Conservation (phyloP, 495 filamentous ascomycete species). For the Aspergillus leporis region DNA sequence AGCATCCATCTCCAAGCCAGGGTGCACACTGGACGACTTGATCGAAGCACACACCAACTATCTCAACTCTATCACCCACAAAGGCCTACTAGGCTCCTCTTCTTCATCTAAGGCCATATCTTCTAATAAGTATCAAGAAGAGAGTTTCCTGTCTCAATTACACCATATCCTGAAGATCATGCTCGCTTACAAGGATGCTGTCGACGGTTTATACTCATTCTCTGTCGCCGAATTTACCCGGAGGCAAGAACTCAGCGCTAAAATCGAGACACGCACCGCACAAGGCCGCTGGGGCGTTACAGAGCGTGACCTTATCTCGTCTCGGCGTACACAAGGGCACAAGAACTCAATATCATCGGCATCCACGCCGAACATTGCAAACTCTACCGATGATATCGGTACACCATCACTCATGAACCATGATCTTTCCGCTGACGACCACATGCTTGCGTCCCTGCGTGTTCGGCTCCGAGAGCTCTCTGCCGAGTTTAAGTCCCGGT, state of each 20-base stretch:
- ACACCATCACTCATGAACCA: constrained; percentile 33
- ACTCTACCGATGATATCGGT: constrained; percentile 29
- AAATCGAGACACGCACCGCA: constrained; percentile 63
- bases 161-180: constrained; percentile 91
- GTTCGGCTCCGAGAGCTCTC: constrained; percentile 69
- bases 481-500: constrained; percentile 67
- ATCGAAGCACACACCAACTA: constrained; percentile 90
- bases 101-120: constrained; percentile 39
- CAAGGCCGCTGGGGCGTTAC: constrained; percentile 64
- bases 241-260: constrained; percentile 79
- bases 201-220: constrained; percentile 93
- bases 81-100: constrained; percentile 82
- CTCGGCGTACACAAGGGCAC: constrained; percentile 27
- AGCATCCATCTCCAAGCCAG: constrained; percentile 72
- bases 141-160: constrained; percentile 87
- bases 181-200: constrained; percentile 89
- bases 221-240: constrained; percentile 90
- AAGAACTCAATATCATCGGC: constrained; percentile 23
- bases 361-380: constrained; percentile 34
- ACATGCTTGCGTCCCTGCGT: constrained; percentile 74
- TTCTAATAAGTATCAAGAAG: constrained; percentile 58
- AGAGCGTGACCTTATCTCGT: constrained; percentile 49
- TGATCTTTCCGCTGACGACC: constrained; percentile 52
- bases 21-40: constrained; percentile 90
- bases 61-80: constrained; percentile 91